Percentiles rank a stretch among this genome's conserved stretches.
phyloP scores from a whole-genome alignment of 768 basidiomycete species.

The Termitomyces sp. region DNA sequence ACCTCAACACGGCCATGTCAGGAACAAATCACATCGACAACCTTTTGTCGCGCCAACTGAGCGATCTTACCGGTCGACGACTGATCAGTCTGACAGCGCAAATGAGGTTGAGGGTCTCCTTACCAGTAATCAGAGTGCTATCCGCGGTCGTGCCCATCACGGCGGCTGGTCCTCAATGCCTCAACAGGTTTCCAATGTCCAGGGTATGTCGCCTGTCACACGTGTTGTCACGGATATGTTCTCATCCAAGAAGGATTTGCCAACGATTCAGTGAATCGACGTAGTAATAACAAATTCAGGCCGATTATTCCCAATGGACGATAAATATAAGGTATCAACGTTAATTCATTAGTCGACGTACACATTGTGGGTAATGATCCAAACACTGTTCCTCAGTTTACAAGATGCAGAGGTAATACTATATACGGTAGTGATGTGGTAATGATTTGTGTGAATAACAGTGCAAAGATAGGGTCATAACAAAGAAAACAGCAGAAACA shows the following conservation, averaged over 20 bases:
- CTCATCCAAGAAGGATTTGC: constrained; percentile 2
- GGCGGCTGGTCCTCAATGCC: constrained; percentile 33
- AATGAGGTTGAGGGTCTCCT: constrained; percentile 72
- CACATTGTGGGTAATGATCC: constrained; percentile 3
- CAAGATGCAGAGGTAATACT: not conserved
- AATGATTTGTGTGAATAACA: not conserved
- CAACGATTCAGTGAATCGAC: constrained; percentile 8
- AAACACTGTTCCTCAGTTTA: not conserved
- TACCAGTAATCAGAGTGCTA: constrained; percentile 19
- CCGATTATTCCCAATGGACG: constrained; percentile 11
- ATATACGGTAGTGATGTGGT: constrained; percentile 4
- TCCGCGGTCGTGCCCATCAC: constrained; percentile 19
- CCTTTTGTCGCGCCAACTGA: constrained; percentile 35
- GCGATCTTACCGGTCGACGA: constrained; percentile 39
- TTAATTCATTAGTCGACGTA: constrained; percentile 1
- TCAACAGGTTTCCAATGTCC: constrained; percentile 19
- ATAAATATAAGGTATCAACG: constrained; percentile 4
- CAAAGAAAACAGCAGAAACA: constrained; percentile 1
- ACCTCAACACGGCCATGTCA: constrained; percentile 22
- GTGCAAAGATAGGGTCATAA: not conserved
- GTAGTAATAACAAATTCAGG: constrained; percentile 15
- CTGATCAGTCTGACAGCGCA: constrained; percentile 61
- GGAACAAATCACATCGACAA: constrained; percentile 44
- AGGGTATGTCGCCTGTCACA: not conserved
- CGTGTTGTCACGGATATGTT: not conserved